phyloP scores from a whole-genome alignment of 2,329 filamentous ascomycete genomes.

The Penicillium sumatraense region DNA sequence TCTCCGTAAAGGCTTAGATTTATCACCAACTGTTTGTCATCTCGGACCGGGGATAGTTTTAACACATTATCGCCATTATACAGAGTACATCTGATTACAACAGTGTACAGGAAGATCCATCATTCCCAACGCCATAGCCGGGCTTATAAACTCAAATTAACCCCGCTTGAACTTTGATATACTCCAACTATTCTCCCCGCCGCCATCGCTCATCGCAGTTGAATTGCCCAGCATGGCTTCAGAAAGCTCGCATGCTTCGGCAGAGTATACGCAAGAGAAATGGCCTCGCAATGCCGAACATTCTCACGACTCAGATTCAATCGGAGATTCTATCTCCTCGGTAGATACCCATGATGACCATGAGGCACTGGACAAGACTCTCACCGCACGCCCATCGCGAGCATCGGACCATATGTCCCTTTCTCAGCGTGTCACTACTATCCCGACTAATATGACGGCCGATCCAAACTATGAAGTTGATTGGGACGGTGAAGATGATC shows the following conservation, averaged over 20 bases:
- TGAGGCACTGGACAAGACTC: slow-evolving; percentile 32
- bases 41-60: neutral
- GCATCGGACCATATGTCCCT: slow-evolving; percentile 39
- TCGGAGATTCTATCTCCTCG: slow-evolving; percentile 32
- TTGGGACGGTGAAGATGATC: slow-evolving; percentile 66
- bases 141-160: neutral
- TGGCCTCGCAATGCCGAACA: slow-evolving; percentile 20
- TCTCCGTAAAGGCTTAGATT: neutral
- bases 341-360: slow-evolving; percentile 31
- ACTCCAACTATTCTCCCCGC: neutral
- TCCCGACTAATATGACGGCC: slow-evolving; percentile 50
- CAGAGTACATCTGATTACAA: neutral
- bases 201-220: neutral
- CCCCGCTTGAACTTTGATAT: slow-evolving; percentile 1
- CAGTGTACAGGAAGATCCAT: too few relatives aligned
- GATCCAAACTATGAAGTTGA: slow-evolving; percentile 73
- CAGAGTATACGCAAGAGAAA: slow-evolving; percentile 24
- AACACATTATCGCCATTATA: neutral
- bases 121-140: neutral
- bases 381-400: slow-evolving; percentile 37
- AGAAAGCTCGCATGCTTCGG: slow-evolving; percentile 4
- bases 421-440: slow-evolving; percentile 49
- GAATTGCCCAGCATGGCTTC: slow-evolving; percentile 26
- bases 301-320: slow-evolving; percentile 29
- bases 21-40: neutral